Conservation (phyloP, 169 alveolate genomes). For the Plasmodium berghei region DNA sequence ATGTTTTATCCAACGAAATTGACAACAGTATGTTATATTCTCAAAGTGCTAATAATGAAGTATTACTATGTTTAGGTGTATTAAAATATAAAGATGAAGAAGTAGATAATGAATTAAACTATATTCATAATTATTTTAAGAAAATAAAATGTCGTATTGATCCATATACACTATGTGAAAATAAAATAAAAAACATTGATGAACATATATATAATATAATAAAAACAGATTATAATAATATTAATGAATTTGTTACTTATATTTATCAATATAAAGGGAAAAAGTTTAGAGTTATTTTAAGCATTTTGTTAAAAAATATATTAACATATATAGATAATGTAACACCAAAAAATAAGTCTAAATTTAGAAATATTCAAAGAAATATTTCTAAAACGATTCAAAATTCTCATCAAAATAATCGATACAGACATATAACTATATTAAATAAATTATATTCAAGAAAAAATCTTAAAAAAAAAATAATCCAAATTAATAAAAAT, state of each 20-base stretch:
- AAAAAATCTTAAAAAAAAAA: no score
- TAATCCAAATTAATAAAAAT: no score
- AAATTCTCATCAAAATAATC: neutral
- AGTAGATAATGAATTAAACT: slow-evolving; percentile 44
- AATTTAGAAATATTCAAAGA: slow-evolving; percentile 33
- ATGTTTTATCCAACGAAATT: neutral
- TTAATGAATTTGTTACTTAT: slow-evolving; percentile 68
- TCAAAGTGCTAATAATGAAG: slow-evolving; percentile 23
- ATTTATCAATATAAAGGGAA: slow-evolving; percentile 62
- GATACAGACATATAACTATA: slow-evolving; percentile 5
- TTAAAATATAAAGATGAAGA: slow-evolving; percentile 33
- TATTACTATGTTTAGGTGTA: slow-evolving; percentile 60
- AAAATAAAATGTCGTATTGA: slow-evolving; percentile 35
- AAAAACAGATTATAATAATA: slow-evolving; percentile 66
- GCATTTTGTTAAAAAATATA: slow-evolving; percentile 42
- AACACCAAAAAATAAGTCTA: slow-evolving; percentile 30
- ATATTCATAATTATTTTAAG: slow-evolving; percentile 34
- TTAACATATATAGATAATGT: slow-evolving; percentile 37
- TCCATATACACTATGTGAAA: slow-evolving; percentile 59
- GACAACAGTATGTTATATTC: slow-evolving; percentile 6
- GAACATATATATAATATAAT: slow-evolving; percentile 66
- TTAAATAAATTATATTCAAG: neutral
- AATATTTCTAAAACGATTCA: slow-evolving; percentile 12
- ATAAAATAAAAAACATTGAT: slow-evolving; percentile 66
- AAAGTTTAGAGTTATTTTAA: slow-evolving; percentile 60